These are phyloP conservation scores for Phytophthora crassamura DNA, from an alignment of 352 stramenopile genomes.

Conservation along the genomic window DNA sequence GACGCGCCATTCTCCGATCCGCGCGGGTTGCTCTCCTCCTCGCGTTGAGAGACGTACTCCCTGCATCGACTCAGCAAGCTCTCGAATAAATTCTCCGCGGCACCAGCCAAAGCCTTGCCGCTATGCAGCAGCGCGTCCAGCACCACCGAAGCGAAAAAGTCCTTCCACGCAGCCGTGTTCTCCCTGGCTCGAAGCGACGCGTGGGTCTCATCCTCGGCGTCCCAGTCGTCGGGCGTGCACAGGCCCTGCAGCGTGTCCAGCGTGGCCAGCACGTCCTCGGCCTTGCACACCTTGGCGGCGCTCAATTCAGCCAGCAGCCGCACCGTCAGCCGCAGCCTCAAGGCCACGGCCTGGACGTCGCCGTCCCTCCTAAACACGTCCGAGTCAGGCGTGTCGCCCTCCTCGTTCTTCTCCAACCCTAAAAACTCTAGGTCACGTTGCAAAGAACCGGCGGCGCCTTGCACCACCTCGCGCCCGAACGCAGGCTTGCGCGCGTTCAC, in stretches of 20 bases:
- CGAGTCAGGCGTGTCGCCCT: slow-evolving; percentile 20
- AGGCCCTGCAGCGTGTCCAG: slow-evolving; percentile 69
- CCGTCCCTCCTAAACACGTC: slow-evolving; percentile 32
- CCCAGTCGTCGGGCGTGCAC: slow-evolving; percentile 72
- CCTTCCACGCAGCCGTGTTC: slow-evolving; percentile 72
- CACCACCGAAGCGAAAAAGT: slow-evolving; percentile 76
- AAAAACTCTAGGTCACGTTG: slow-evolving; percentile 75
- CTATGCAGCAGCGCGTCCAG: slow-evolving; percentile 73
- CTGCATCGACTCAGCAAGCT: slow-evolving; percentile 73
- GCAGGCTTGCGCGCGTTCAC: slow-evolving; percentile 65
- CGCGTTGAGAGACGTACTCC: slow-evolving; percentile 71
- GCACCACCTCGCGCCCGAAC: slow-evolving; percentile 65
- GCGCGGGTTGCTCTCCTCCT: slow-evolving; percentile 70
- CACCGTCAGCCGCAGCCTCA: slow-evolving; percentile 63
- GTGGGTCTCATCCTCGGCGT: slow-evolving; percentile 51
- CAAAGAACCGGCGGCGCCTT: slow-evolving; percentile 40
- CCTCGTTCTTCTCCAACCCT: slow-evolving; percentile 35
- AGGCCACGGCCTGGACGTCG: slow-evolving; percentile 54
- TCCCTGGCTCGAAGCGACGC: slow-evolving; percentile 49
- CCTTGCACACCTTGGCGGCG: slow-evolving; percentile 61
- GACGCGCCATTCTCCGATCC: slow-evolving; percentile 44
- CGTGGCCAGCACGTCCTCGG: slow-evolving; percentile 64
- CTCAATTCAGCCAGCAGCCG: slow-evolving; percentile 72
- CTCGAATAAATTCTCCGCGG: slow-evolving; percentile 68
- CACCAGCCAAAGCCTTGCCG: slow-evolving; percentile 52